Conservation (phyloP, 2,329 filamentous ascomycete genomes). For the Cytospora mali region DNA sequence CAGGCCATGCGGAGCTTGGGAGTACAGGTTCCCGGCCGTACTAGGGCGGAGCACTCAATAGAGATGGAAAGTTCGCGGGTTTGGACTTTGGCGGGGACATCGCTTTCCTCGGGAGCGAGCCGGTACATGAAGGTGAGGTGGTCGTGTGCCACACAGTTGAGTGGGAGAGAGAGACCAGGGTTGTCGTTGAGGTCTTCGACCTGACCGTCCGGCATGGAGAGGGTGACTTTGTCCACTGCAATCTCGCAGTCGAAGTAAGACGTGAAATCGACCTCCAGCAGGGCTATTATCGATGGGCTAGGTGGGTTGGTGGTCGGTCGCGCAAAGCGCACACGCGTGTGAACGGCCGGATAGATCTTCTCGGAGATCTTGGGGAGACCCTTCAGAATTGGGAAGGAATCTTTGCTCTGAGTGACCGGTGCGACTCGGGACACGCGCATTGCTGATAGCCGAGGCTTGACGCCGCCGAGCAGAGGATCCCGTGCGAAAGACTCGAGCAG, state of each 20-base stretch:
- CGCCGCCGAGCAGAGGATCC: slow-evolving; percentile 64
- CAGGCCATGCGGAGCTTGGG: slow-evolving; percentile 67
- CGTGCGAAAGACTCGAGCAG: slow-evolving; percentile 73
- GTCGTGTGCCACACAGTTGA: slow-evolving; percentile 70
- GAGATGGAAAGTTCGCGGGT: slow-evolving; percentile 59
- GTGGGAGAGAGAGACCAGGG: slow-evolving; percentile 55
- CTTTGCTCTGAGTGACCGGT: slow-evolving; percentile 64
- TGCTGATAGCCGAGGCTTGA: slow-evolving; percentile 70
- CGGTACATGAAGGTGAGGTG: slow-evolving; percentile 76
- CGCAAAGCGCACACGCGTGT: slow-evolving; percentile 73
- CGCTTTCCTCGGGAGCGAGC: slow-evolving; percentile 56
- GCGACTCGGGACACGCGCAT: slow-evolving; percentile 74
- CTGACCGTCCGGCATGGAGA: slow-evolving; percentile 60
- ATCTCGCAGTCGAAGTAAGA: slow-evolving; percentile 69
- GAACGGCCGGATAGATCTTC: slow-evolving; percentile 68
- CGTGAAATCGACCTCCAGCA: slow-evolving; percentile 75
- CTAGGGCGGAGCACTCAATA: slow-evolving; percentile 61
- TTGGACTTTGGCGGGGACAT: slow-evolving; percentile 48
- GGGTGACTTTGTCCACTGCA: slow-evolving; percentile 59
- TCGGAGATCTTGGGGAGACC: slow-evolving; percentile 65
- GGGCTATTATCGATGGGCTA: slow-evolving; percentile 65
- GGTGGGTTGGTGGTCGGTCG: slow-evolving; percentile 61
- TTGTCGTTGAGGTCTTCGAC: slow-evolving; percentile 60
- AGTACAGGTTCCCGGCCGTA: slow-evolving; percentile 58
- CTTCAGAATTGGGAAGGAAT: slow-evolving; percentile 64